A percentile compares a stretch with the other conserved stretches of the same genome.
phyloP scores from a whole-genome alignment of 2,329 filamentous ascomycete species.

The Colletotrichum neosansevieriae region DNA sequence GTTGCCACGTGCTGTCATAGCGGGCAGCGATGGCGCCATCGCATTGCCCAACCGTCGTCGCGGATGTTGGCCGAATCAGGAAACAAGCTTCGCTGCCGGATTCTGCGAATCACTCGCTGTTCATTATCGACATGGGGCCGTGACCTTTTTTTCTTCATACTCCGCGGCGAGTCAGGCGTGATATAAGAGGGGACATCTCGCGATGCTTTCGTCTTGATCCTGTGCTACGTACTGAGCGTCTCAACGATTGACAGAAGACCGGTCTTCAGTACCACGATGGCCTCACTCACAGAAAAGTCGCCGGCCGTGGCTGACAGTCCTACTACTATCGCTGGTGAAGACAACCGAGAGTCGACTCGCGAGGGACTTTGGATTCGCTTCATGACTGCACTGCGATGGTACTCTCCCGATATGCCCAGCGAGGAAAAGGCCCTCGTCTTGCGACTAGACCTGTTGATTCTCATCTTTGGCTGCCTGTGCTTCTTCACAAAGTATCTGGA shows the following conservation, averaged over 20 bases:
- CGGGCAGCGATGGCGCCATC: conserved; percentile 37
- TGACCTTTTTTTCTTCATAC: not conserved
- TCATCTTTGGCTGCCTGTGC: conserved; percentile 53
- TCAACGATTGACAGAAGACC: not conserved
- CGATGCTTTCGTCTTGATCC: not conserved
- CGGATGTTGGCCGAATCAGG: conserved; percentile 26
- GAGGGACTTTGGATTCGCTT: conserved; percentile 44
- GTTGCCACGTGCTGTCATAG: conserved; percentile 31
- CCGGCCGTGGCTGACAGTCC: conserved; percentile 21
- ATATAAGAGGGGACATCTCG: not conserved
- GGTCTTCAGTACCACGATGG: not conserved
- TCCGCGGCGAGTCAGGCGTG: conserved; percentile 15
- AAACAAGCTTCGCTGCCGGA: not conserved
- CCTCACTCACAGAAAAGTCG: conserved; percentile 25
- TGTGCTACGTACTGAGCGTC: not conserved
- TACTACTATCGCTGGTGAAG: conserved; percentile 11
- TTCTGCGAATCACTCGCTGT: not conserved
- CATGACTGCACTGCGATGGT: conserved; percentile 49
- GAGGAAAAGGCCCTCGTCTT: conserved; percentile 51
- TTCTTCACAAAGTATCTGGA: conserved; percentile 57
- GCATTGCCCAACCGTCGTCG: conserved; percentile 22
- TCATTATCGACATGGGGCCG: not conserved
- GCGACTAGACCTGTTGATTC: conserved; percentile 53
- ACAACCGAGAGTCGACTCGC: not conserved
- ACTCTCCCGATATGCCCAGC: conserved; percentile 47